Conservation (phyloP, 2,329 filamentous ascomycete genomes). For the Aureobasidium sp. region DNA sequence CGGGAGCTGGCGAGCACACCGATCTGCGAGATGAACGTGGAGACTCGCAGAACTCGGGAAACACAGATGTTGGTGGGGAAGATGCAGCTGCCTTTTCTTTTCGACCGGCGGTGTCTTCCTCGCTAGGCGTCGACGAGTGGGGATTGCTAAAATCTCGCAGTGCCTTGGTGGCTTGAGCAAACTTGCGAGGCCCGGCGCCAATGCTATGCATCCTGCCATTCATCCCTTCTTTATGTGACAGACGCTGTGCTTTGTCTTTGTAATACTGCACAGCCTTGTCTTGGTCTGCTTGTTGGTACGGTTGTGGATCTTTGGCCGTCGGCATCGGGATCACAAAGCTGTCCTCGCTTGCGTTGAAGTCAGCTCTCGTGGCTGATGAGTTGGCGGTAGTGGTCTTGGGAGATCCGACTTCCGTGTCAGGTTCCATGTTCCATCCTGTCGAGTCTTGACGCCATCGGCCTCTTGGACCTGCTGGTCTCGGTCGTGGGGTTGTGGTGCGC, state of each 20-base stretch:
- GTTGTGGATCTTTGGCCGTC: slow-evolving; percentile 29
- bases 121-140: background rate
- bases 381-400: slow-evolving; percentile 1
- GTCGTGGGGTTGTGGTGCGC: background rate
- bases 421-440: slow-evolving; percentile 21
- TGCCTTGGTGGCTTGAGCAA: slow-evolving; percentile 16
- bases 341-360: slow-evolving; percentile 19
- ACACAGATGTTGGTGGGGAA: background rate
- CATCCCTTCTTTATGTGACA: slow-evolving; percentile 20
- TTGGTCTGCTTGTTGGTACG: slow-evolving; percentile 27
- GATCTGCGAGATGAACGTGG: background rate
- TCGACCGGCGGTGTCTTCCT: background rate
- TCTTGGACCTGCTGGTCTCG: background rate
- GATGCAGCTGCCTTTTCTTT: background rate
- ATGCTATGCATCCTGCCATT: slow-evolving; percentile 14
- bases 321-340: slow-evolving; percentile 29
- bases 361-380: background rate
- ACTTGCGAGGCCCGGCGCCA: slow-evolving; percentile 16
- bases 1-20: background rate
- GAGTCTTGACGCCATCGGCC: slow-evolving; percentile 17
- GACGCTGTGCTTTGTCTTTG: slow-evolving; percentile 23
- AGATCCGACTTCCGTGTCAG: slow-evolving; percentile 15
- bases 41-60: background rate
- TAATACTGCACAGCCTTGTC: slow-evolving; percentile 28
- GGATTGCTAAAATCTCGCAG: slow-evolving; percentile 4